These are phyloP conservation scores for Vigna angularis DNA, from an alignment of 306 rosid species.

Conservation along the genomic window DNA sequence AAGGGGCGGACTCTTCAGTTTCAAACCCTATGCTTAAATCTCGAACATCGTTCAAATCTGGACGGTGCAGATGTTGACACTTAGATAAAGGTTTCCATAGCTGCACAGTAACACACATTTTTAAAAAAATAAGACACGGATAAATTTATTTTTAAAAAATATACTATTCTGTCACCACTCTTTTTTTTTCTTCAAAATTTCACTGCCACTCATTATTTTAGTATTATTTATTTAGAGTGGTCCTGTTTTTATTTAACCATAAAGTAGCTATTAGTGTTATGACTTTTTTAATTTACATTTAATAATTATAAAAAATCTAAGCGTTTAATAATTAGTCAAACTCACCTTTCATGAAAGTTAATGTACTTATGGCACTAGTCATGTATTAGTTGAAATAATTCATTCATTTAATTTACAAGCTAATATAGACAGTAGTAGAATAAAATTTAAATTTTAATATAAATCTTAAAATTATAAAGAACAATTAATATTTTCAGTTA, in stretches of 20 bases:
- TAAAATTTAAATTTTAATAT: background rate
- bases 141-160: background rate
- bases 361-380: background rate
- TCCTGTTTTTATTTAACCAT: background rate
- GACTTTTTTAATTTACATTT: background rate
- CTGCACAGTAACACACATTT: background rate
- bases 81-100: background rate
- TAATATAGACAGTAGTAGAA: background rate
- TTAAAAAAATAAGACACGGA: constrained; percentile 43
- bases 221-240: background rate
- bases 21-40: constrained; percentile 67
- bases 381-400: background rate
- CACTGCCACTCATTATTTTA: background rate
- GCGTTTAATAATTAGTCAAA: background rate
- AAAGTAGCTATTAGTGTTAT: background rate
- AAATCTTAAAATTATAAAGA: background rate
- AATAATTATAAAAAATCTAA: background rate
- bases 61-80: constrained; percentile 49
- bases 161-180: background rate
- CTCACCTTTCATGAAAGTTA: background rate
- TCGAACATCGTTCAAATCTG: constrained; percentile 42
- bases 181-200: background rate
- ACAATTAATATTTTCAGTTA: background rate
- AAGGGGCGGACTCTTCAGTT: constrained; percentile 70
- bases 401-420: background rate